Evolutionary conservation across 768 basidiomycete genomes (phyloP).

Genomic region (Hygrophoropsis aurantiaca): DNA sequence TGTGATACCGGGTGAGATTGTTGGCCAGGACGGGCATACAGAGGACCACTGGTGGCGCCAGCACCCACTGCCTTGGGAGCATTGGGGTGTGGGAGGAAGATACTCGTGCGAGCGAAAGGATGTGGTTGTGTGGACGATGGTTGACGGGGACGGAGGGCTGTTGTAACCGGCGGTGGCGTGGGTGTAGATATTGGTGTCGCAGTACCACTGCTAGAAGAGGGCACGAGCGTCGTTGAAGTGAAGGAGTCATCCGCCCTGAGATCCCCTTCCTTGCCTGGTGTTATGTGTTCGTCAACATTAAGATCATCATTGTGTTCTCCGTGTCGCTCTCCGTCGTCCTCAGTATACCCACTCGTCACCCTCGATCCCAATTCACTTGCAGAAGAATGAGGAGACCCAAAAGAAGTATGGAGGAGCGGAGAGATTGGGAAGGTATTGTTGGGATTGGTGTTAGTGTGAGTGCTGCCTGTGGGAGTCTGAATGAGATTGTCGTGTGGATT

Average conservation of each 20-base stretch:
- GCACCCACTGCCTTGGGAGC: constrained; percentile 43
- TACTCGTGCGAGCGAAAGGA: constrained; percentile 35
- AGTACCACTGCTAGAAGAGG: constrained; percentile 13
- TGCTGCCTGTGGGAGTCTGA: too few species aligned
- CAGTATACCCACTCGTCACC: constrained; percentile 15
- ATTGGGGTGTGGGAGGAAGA: constrained; percentile 56
- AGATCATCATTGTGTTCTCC: constrained; percentile 1
- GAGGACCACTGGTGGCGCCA: constrained; percentile 43
- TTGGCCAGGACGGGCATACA: constrained; percentile 44
- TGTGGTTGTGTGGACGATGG: constrained; percentile 16
- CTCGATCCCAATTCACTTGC: constrained; percentile 14
- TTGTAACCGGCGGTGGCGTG: constrained; percentile 10
- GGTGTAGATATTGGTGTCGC: constrained; percentile 11
- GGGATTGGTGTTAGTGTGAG: too few species aligned
- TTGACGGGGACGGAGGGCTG: constrained; percentile 28
- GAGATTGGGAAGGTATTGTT: constrained; percentile 20
- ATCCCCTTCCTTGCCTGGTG: neutral
- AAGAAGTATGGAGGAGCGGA: constrained; percentile 41
- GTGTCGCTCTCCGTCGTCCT: constrained; percentile 20
- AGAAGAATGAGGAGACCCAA: constrained; percentile 39
- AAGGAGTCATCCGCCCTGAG: constrained; percentile 3
- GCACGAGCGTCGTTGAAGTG: constrained; percentile 6
- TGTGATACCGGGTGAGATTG: constrained; percentile 9
- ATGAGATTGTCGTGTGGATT: too few species aligned
- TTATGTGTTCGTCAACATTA: neutral